phyloP scores from a whole-genome alignment of 352 stramenopile species.

The Pythium folliculosum region DNA sequence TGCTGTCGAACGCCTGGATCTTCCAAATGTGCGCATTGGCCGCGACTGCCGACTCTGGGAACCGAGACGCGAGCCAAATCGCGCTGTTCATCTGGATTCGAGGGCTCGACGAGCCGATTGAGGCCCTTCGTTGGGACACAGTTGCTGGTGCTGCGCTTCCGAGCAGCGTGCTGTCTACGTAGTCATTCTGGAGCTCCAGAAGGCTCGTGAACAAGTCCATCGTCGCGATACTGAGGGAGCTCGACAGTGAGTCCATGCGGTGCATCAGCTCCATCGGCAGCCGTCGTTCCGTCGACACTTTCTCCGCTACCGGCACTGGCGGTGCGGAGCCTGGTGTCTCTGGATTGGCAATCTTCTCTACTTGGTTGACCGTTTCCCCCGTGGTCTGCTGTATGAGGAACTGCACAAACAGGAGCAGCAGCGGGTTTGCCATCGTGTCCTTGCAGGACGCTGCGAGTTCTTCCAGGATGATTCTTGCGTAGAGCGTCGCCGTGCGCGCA shows the following conservation, averaged over 20 bases:
- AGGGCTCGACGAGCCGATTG: conserved; percentile 23
- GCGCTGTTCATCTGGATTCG: conserved; percentile 28
- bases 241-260: conserved; percentile 80
- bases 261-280: conserved; percentile 75
- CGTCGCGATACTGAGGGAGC: conserved; percentile 75
- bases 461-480: conserved; percentile 79
- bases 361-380: background rate
- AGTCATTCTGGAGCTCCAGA: conserved; percentile 66
- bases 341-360: background rate
- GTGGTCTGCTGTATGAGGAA: conserved; percentile 61
- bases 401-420: conserved; percentile 76
- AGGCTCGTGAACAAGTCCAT: conserved; percentile 83
- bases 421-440: conserved; percentile 69
- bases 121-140: background rate
- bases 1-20: conserved; percentile 64
- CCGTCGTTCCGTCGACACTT: conserved; percentile 27
- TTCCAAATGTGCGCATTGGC: conserved; percentile 83
- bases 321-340: background rate
- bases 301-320: background rate
- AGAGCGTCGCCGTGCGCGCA: conserved; percentile 66
- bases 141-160: conserved; percentile 17
- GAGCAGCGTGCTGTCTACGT: conserved; percentile 59
- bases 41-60: conserved; percentile 74
- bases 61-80: conserved; percentile 81
- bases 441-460: conserved; percentile 72